Conservation (phyloP, 2,329 filamentous ascomycete genomes). For the Xylariaceae sp. region DNA sequence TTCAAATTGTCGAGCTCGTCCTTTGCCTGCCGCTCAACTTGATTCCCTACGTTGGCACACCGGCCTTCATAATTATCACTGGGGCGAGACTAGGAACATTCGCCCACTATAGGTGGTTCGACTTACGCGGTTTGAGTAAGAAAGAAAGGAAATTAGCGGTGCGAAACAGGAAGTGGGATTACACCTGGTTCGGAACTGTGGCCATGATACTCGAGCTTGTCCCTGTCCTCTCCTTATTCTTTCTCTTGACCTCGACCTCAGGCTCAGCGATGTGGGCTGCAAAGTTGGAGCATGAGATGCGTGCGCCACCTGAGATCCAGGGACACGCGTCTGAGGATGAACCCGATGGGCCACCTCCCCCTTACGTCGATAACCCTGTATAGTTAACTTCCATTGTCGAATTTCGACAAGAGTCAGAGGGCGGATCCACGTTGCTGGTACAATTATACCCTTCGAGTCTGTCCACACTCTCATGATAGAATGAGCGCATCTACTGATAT, state of each 20-base stretch:
- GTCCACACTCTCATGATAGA: no score
- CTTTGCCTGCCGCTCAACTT: slow-evolving; percentile 78
- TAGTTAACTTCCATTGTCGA: slow-evolving; percentile 13
- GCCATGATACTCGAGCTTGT: slow-evolving; percentile 82
- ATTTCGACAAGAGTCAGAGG: no score
- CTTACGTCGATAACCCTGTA: slow-evolving; percentile 36
- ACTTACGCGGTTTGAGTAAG: slow-evolving; percentile 68
- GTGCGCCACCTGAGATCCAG: slow-evolving; percentile 17
- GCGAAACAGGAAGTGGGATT: slow-evolving; percentile 66
- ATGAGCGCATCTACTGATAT: no score
- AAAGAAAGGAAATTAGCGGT: slow-evolving; percentile 69
- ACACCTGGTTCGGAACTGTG: slow-evolving; percentile 87
- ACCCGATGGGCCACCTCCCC: slow-evolving; percentile 31
- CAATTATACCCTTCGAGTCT: no score
- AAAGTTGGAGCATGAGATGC: slow-evolving; percentile 60
- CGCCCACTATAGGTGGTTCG: slow-evolving; percentile 86
- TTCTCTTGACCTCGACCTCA: slow-evolving; percentile 78
- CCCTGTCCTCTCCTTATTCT: slow-evolving; percentile 88
- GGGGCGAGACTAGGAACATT: slow-evolving; percentile 83
- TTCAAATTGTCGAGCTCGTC: slow-evolving; percentile 85
- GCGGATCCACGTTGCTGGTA: no score
- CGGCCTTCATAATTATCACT: slow-evolving; percentile 81
- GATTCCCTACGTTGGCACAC: slow-evolving; percentile 75
- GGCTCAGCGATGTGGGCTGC: slow-evolving; percentile 85
- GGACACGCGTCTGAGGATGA: slow-evolving; percentile 19